phyloP scores from a whole-genome alignment of 768 basidiomycete species.

The Boletus rubescentipes region DNA sequence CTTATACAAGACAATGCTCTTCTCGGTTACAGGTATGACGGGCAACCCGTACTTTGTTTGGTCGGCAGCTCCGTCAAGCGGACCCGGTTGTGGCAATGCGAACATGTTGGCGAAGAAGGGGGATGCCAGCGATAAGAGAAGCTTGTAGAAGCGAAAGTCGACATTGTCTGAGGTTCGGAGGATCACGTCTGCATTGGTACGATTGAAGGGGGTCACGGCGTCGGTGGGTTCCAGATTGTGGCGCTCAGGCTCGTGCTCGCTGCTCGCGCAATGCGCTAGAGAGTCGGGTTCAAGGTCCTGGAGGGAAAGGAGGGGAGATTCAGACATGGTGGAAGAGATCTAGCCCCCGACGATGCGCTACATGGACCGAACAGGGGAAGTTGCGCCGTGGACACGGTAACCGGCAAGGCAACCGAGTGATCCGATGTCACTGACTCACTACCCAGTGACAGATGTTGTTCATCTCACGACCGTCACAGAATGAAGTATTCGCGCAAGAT shows the following conservation, averaged over 20 bases:
- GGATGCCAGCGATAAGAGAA: conserved; percentile 55
- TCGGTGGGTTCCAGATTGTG: conserved; percentile 26
- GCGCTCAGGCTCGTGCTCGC: conserved; percentile 5
- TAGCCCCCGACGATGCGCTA: neutral
- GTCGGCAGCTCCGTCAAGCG: conserved; percentile 28
- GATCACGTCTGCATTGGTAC: conserved; percentile 50
- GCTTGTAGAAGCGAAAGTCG: conserved; percentile 53
- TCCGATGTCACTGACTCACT: conserved; percentile 1
- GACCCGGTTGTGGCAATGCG: conserved; percentile 44
- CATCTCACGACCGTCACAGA: too few relatives aligned
- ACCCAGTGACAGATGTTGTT: neutral
- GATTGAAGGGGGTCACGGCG: conserved; percentile 45
- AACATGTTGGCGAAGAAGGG: conserved; percentile 59
- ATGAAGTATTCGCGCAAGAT: too few relatives aligned
- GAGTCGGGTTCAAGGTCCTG: conserved; percentile 7
- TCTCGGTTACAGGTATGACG: conserved; percentile 49
- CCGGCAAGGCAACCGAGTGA: conserved; percentile 6
- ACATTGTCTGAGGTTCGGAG: conserved; percentile 53
- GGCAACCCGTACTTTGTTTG: conserved; percentile 36
- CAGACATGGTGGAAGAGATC: conserved; percentile 14
- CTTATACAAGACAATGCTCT: conserved; percentile 38
- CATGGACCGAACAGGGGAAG: conserved; percentile 14
- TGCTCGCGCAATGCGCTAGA: neutral
- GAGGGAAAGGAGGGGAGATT: conserved; percentile 4
- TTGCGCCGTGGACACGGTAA: conserved; percentile 3